phyloP scores from a whole-genome alignment of 1,284 basidiomycete species.

The Pseudozyma tsukubaensis region DNA sequence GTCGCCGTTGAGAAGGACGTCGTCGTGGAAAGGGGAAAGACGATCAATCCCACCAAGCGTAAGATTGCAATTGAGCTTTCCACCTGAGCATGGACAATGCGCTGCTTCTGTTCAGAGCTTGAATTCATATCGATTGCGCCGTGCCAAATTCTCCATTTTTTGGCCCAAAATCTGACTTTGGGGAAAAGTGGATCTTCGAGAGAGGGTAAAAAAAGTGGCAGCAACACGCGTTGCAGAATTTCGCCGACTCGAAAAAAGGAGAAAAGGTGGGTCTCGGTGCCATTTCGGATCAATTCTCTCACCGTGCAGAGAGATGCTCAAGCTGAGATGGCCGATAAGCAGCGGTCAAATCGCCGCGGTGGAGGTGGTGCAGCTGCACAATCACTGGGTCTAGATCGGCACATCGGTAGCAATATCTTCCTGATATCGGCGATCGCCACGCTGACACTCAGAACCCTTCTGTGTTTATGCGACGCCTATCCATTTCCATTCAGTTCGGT shows the following conservation, averaged over 20 bases:
- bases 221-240: not conserved
- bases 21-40: not conserved
- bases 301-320: not conserved
- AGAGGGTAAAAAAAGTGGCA: not conserved
- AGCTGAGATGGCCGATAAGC: not conserved
- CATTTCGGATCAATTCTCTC: slow-evolving; percentile 29
- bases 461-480: too few species aligned
- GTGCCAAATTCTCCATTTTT: slow-evolving; percentile 2
- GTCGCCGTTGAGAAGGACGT: not conserved
- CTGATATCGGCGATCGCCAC: too few species aligned
- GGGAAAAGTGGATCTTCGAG: not conserved
- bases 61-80: not conserved
- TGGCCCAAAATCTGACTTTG: not conserved
- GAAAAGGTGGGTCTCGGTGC: slow-evolving; percentile 18
- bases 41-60: not conserved
- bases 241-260: slow-evolving; percentile 3
- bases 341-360: not conserved
- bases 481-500: too few species aligned
- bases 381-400: too few species aligned
- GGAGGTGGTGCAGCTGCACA: too few species aligned
- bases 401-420: too few species aligned
- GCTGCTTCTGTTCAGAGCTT: not conserved
- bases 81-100: not conserved
- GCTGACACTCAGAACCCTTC: too few species aligned
- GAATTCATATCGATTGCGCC: slow-evolving; percentile 37